Evolutionary conservation across 208 protist genomes (phyloP).

Genomic region (Tritrichomonas foetus): DNA sequence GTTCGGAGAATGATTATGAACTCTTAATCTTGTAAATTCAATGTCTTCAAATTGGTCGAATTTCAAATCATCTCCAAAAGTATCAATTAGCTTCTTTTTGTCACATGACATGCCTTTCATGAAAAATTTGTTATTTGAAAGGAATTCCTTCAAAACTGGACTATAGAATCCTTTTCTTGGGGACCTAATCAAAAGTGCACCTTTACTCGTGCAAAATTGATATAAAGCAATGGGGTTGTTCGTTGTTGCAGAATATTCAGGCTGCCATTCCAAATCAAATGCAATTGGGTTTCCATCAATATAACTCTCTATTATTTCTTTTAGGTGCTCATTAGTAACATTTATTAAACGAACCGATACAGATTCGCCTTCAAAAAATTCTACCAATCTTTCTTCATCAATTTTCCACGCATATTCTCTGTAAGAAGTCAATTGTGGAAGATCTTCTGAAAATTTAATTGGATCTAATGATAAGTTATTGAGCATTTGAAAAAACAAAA

Average conservation of each 20-base stretch:
- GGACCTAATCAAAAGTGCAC: background rate
- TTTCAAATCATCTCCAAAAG: background rate
- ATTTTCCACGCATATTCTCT: too few relatives aligned
- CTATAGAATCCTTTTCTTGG: background rate
- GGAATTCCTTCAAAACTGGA: background rate
- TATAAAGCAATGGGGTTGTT: background rate
- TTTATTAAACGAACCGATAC: too few relatives aligned
- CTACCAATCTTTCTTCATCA: too few relatives aligned
- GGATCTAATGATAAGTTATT: too few relatives aligned
- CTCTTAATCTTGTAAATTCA: background rate
- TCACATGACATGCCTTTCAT: background rate
- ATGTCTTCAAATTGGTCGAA: background rate
- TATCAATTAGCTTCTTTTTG: background rate
- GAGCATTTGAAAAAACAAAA: too few relatives aligned
- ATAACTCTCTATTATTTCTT: background rate
- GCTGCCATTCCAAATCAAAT: constrained; percentile 3
- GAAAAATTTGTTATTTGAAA: background rate
- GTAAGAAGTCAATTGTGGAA: too few relatives aligned
- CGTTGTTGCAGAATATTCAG: background rate
- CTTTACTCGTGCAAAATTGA: background rate
- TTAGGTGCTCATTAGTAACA: too few relatives aligned
- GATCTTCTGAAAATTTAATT: too few relatives aligned
- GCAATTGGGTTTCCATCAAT: background rate
- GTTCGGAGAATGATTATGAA: background rate
- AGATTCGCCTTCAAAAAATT: too few relatives aligned